Percentiles rank a stretch among this genome's conserved stretches.
Evolutionary conservation across 345 rosid species (phyloP).

Genomic region (Tarenaya hassleriana): DNA sequence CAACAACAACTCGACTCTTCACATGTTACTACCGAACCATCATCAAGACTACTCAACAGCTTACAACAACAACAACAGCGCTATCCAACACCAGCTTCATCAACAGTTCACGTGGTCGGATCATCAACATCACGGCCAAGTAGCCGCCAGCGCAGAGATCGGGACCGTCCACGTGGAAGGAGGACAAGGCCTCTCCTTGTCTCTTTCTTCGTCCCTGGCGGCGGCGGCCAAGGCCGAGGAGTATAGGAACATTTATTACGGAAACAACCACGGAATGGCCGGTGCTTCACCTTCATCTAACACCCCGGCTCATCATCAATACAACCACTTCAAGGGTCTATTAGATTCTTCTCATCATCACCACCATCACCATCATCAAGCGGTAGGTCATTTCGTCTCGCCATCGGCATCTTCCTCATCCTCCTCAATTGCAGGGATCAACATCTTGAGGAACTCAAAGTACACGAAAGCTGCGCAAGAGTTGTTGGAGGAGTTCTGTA

Average conservation of each 20-base stretch:
- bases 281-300: conserved; percentile 13
- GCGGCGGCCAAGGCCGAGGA: conserved; percentile 83
- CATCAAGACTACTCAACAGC: conserved; percentile 34
- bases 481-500: conserved; percentile 87
- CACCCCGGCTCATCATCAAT: conserved; percentile 22
- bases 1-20: conserved; percentile 62
- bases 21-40: conserved; percentile 74
- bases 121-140: conserved; percentile 28
- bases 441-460: conserved; percentile 68
- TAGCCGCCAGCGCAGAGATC: conserved; percentile 50
- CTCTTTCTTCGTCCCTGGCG: conserved; percentile 67
- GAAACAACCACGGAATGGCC: neutral
- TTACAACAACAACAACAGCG: conserved; percentile 22
- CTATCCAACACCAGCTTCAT: conserved; percentile 47
- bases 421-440: conserved; percentile 51
- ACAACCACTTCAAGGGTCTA: conserved; percentile 27
- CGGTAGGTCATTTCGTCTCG: conserved; percentile 6
- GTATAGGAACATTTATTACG: conserved; percentile 35
- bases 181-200: conserved; percentile 82
- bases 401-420: conserved; percentile 13
- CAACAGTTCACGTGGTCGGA: conserved; percentile 63
- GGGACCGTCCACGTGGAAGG: conserved; percentile 45
- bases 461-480: conserved; percentile 75
- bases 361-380: too few species aligned
- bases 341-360: conserved; percentile 32